phyloP scores from a whole-genome alignment of 2,329 filamentous ascomycete genomes.

The Ophiocordyceps camponoti-saundersi region DNA sequence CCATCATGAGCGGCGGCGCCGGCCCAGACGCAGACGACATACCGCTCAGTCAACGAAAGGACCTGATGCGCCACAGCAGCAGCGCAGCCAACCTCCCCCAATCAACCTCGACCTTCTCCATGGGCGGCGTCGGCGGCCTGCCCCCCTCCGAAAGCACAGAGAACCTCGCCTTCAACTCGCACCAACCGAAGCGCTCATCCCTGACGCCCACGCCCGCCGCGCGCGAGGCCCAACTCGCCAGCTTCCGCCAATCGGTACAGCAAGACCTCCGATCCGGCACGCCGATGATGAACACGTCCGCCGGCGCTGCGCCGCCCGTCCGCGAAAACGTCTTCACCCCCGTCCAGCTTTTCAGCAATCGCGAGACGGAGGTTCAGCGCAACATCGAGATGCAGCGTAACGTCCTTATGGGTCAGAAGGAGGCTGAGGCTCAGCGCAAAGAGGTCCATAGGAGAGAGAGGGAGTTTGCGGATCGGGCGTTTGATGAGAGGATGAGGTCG shows the following conservation, averaged over 20 bases:
- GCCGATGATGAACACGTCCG: conserved; percentile 10
- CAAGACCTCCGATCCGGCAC: conserved; percentile 36
- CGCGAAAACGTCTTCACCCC: conserved; percentile 22
- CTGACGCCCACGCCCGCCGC: conserved; percentile 22
- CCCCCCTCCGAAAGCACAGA: conserved; percentile 13
- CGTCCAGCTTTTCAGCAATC: conserved; percentile 14
- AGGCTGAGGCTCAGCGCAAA: conserved; percentile 41
- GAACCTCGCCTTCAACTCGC: conserved; percentile 29
- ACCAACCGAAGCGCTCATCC: conserved; percentile 33
- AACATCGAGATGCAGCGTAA: conserved; percentile 37
- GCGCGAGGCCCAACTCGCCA: conserved; percentile 44
- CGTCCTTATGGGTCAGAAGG: conserved; percentile 42
- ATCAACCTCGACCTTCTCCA: background rate
- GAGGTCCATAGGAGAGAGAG: conserved; percentile 40
- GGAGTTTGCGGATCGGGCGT: conserved; percentile 41
- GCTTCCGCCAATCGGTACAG: conserved; percentile 49
- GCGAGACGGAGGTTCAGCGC: conserved; percentile 24
- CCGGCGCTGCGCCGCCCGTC: conserved; percentile 7
- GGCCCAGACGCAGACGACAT: conserved; percentile 46
- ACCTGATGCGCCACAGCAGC: conserved; percentile 38
- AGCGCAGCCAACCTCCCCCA: conserved; percentile 18
- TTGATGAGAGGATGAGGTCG: conserved; percentile 61
- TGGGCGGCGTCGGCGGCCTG: conserved; percentile 1
- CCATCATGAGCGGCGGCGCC: conserved; percentile 8
- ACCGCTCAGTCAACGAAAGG: conserved; percentile 50